phyloP scores from a whole-genome alignment of 2,329 filamentous ascomycete genomes.

The Uncinocarpus reesii region DNA sequence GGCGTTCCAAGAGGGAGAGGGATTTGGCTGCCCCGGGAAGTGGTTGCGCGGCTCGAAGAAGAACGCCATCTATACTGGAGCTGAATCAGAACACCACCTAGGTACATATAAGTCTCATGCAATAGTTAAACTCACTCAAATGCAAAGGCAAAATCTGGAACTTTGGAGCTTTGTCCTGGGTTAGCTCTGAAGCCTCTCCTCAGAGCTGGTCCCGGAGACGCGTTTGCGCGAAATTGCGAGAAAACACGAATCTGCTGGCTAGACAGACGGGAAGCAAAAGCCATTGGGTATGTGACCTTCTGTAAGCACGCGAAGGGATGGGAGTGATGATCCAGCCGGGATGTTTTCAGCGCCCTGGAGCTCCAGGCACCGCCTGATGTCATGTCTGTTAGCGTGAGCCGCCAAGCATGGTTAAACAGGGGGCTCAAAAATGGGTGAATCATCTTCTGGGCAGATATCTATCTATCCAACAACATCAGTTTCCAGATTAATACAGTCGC shows the following conservation, averaged over 20 bases:
- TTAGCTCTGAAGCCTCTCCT: constrained; percentile 11
- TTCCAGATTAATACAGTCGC: too few species aligned
- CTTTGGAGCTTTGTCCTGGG: background rate
- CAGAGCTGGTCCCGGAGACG: background rate
- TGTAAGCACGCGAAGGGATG: too few species aligned
- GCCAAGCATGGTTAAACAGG: too few species aligned
- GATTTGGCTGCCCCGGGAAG: constrained; percentile 69
- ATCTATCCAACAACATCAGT: too few species aligned
- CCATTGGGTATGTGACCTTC: too few species aligned
- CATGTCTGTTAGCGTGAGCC: too few species aligned
- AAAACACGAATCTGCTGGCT: constrained; percentile 1
- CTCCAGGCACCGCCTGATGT: background rate
- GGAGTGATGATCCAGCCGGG: background rate
- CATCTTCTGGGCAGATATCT: too few species aligned
- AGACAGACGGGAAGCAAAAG: background rate
- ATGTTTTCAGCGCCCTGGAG: background rate
- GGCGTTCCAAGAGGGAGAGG: constrained; percentile 59
- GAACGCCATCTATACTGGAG: constrained; percentile 78
- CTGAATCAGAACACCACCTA: background rate
- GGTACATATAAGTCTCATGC: background rate
- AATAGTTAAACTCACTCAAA: constrained; percentile 33
- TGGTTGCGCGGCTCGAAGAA: constrained; percentile 68
- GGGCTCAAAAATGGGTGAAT: too few species aligned
- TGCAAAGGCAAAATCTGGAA: constrained; percentile 37
- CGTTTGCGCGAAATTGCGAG: background rate